Evolutionary conservation across 208 protist species (phyloP).

Genomic region (Crithidia expoeki): DNA sequence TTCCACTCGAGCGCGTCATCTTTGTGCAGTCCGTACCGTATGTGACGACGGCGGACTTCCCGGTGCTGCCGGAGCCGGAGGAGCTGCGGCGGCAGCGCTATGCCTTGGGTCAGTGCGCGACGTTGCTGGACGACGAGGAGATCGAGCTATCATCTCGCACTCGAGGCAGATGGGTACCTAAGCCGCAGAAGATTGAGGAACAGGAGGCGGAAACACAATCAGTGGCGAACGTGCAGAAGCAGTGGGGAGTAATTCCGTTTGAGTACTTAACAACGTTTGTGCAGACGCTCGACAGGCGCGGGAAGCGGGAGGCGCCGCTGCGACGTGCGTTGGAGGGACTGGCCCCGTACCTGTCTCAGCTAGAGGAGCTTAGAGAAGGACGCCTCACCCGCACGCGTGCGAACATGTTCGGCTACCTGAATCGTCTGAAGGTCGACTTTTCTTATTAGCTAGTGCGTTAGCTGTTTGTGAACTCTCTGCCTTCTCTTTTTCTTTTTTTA

Average conservation of each 20-base stretch:
- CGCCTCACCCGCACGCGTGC: constrained; percentile 70
- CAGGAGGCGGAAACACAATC: constrained; percentile 4
- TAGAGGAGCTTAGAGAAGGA: constrained; percentile 42
- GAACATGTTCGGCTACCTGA: constrained; percentile 80
- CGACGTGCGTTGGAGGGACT: constrained; percentile 51
- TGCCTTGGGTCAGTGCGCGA: not conserved
- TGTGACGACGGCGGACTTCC: constrained; percentile 35
- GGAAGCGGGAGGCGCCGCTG: constrained; percentile 66
- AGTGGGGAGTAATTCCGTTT: constrained; percentile 71
- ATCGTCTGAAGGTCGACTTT: constrained; percentile 65
- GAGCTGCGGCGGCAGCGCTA: constrained; percentile 28
- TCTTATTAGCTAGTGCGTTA: constrained; percentile 10
- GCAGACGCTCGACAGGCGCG: constrained; percentile 64
- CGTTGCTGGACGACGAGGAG: constrained; percentile 63
- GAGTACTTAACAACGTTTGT: constrained; percentile 67
- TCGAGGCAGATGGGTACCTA: not conserved
- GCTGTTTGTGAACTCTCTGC: not conserved
- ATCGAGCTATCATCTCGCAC: constrained; percentile 15
- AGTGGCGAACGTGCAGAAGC: constrained; percentile 22
- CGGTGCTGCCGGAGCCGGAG: constrained; percentile 42
- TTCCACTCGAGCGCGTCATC: constrained; percentile 72
- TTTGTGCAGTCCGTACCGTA: constrained; percentile 68
- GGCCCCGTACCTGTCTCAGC: constrained; percentile 47
- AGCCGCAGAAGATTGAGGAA: not conserved
- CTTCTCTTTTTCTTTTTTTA: not conserved